Percentiles rank a stretch among this genome's conserved stretches.
These are phyloP conservation scores for Tolypocladium capitatum DNA, from an alignment of 2,329 filamentous ascomycete species.

Conservation along the genomic window DNA sequence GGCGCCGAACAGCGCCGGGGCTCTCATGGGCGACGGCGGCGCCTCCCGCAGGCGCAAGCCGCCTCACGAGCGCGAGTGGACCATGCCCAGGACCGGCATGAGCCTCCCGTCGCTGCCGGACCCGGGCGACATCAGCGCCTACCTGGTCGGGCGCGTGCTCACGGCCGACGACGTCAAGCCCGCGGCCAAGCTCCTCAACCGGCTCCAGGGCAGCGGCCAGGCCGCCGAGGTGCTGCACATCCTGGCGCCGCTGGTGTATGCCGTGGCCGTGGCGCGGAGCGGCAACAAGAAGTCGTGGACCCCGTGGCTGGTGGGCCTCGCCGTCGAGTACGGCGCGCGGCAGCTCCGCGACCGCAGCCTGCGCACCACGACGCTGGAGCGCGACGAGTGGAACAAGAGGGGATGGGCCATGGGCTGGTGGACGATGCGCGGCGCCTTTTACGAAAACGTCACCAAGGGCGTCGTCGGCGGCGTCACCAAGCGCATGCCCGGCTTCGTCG, in stretches of 20 bases:
- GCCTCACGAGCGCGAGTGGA: constrained; percentile 52
- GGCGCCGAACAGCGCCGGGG: constrained; percentile 15
- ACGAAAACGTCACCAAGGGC: constrained; percentile 77
- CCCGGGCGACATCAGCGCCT: constrained; percentile 69
- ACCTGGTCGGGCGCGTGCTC: constrained; percentile 78
- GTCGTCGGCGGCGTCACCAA: constrained; percentile 60
- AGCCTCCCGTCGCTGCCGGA: constrained; percentile 73
- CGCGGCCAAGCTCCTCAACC: constrained; percentile 73
- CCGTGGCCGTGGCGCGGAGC: constrained; percentile 61
- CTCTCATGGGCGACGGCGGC: constrained; percentile 1
- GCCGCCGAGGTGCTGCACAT: constrained; percentile 87
- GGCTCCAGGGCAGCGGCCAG: constrained; percentile 58
- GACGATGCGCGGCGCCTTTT: constrained; percentile 92
- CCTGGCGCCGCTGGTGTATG: constrained; percentile 76
- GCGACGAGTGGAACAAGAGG: constrained; percentile 76
- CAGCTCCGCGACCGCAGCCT: constrained; percentile 65
- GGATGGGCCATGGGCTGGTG: constrained; percentile 93
- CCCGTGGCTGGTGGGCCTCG: constrained; percentile 79
- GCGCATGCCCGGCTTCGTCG: constrained; percentile 67
- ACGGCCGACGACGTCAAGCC: constrained; percentile 96
- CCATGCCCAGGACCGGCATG: constrained; percentile 88
- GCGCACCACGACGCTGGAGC: constrained; percentile 74
- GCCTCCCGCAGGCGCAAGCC: constrained; percentile 7
- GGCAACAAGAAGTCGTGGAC: constrained; percentile 71
- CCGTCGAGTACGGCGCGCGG: constrained; percentile 77